These are phyloP conservation scores for Naganishia sp. DNA, from an alignment of 1,284 basidiomycete species.

Conservation along the genomic window DNA sequence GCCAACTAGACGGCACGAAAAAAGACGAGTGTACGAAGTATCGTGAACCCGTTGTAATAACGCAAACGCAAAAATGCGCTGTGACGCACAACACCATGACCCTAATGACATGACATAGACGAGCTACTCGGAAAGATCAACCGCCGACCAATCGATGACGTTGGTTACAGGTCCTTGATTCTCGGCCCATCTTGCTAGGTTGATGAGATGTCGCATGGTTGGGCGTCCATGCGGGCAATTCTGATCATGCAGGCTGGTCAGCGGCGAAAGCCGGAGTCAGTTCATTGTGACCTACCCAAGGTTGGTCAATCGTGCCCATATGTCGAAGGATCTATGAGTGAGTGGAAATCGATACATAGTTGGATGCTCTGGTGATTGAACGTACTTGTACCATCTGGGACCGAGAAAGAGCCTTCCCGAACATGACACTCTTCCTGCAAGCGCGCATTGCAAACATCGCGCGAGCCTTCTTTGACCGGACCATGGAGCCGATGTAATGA, in stretches of 20 bases:
- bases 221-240: constrained; percentile 95
- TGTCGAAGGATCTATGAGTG: constrained; percentile 72
- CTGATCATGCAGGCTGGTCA: constrained; percentile 48
- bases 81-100: constrained; percentile 19
- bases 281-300: constrained; percentile 61
- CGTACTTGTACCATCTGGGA: constrained; percentile 77
- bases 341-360: background rate
- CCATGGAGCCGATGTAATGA: constrained; percentile 71
- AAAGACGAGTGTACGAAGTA: constrained; percentile 12
- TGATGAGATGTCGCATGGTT: constrained; percentile 82
- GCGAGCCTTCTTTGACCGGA: constrained; percentile 88
- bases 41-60: constrained; percentile 25
- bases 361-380: constrained; percentile 20
- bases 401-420: constrained; percentile 77
- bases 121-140: constrained; percentile 9
- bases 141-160: constrained; percentile 12
- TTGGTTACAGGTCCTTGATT: background rate
- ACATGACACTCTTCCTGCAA: constrained; percentile 94
- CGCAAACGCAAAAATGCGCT: constrained; percentile 13
- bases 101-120: constrained; percentile 17
- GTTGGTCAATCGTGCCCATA: constrained; percentile 95
- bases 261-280: background rate
- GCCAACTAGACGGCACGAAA: constrained; percentile 20
- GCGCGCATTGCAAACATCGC: constrained; percentile 96
- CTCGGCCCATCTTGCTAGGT: constrained; percentile 26